Evolutionary conservation across 192 early-diverging fungal genomes (phyloP).

Genomic region (Backusella australiensis): DNA sequence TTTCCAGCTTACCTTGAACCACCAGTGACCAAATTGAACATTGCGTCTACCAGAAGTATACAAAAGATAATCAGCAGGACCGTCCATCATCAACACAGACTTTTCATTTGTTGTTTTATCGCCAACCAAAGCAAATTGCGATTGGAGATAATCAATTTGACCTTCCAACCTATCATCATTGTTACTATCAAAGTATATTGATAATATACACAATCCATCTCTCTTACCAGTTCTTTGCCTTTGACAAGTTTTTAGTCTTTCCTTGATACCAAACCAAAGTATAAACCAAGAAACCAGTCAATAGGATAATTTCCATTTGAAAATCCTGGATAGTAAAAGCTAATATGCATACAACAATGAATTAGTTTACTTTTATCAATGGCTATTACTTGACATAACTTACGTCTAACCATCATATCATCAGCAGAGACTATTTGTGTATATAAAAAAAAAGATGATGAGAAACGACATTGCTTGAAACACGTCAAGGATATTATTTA

Average conservation of each 20-base stretch:
- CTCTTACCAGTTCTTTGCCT: slow-evolving; percentile 45
- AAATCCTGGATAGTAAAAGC: slow-evolving; percentile 11
- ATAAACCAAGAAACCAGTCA: slow-evolving; percentile 21
- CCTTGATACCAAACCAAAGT: slow-evolving; percentile 28
- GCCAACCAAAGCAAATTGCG: slow-evolving; percentile 74
- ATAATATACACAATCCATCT: not conserved
- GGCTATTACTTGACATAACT: not conserved
- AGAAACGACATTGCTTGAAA: not conserved
- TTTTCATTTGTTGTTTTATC: slow-evolving; percentile 43
- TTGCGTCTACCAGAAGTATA: slow-evolving; percentile 73
- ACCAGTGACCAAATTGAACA: slow-evolving; percentile 70
- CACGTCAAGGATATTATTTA: too few species aligned
- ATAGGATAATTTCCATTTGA: slow-evolving; percentile 26
- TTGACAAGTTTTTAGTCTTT: slow-evolving; percentile 24
- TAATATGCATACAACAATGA: not conserved
- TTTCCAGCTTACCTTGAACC: slow-evolving; percentile 36
- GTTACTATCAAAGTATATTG: not conserved
- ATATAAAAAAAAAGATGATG: not conserved
- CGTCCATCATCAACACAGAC: slow-evolving; percentile 59
- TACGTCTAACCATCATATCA: not conserved
- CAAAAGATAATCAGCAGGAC: slow-evolving; percentile 70
- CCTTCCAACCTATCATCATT: slow-evolving; percentile 26
- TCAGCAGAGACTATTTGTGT: not conserved
- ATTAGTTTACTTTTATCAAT: too few species aligned
- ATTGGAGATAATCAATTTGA: slow-evolving; percentile 36